These are phyloP conservation scores for Haplosporangium gracile DNA, from an alignment of 192 early-diverging fungal genomes.

Conservation along the genomic window DNA sequence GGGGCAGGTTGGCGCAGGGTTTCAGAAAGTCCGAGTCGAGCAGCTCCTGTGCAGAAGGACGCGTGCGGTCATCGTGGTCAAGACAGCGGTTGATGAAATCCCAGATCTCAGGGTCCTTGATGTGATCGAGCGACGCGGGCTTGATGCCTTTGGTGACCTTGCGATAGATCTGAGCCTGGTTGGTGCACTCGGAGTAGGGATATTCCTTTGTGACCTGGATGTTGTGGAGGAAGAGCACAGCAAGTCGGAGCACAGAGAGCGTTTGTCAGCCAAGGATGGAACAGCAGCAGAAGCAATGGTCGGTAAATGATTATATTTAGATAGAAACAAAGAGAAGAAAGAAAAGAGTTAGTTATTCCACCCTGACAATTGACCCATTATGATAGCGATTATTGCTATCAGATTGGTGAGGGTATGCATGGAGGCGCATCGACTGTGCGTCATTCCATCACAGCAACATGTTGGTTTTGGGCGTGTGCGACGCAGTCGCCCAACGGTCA, in stretches of 20 bases:
- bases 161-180: conserved; percentile 88
- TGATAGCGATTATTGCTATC: not conserved
- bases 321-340: not conserved
- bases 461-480: not conserved
- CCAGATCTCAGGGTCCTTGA: conserved; percentile 73
- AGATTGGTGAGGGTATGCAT: not conserved
- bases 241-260: conserved; percentile 1
- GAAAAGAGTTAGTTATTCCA: conserved; percentile 11
- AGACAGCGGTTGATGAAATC: conserved; percentile 80
- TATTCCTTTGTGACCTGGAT: conserved; percentile 81
- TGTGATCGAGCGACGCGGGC: conserved; percentile 73
- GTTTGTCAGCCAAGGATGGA: conserved; percentile 9
- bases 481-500: conserved; percentile 7
- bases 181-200: conserved; percentile 88
- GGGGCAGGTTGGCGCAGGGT: conserved; percentile 22
- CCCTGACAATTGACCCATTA: not conserved
- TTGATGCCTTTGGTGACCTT: conserved; percentile 84
- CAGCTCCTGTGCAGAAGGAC: conserved; percentile 67
- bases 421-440: conserved; percentile 9
- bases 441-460: conserved; percentile 1
- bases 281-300: conserved; percentile 46
- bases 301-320: conserved; percentile 43
- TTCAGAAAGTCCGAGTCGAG: conserved; percentile 69
- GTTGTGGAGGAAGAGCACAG: not conserved
- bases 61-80: conserved; percentile 65